phyloP scores from a whole-genome alignment of 108 stramenopile genomes.

The Skeletonema grethae region DNA sequence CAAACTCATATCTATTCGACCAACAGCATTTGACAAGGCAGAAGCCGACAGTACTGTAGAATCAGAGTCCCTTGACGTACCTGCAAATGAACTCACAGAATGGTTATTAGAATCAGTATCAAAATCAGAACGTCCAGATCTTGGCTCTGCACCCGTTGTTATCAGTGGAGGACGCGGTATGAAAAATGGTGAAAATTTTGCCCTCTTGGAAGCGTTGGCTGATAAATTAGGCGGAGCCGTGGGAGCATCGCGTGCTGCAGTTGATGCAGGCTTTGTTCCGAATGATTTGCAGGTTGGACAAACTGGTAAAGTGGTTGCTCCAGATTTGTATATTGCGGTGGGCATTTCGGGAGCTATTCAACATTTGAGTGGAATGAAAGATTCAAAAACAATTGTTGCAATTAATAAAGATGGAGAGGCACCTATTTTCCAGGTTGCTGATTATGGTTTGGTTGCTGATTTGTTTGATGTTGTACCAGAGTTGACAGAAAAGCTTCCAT shows the following conservation, averaged over 20 bases:
- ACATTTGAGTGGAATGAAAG: constrained; percentile 99
- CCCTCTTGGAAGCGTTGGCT: constrained; percentile 92
- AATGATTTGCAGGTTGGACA: constrained; percentile 99
- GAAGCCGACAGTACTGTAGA: constrained; percentile 60
- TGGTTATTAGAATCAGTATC: constrained; percentile 74
- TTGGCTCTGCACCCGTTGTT: constrained; percentile 89
- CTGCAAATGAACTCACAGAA: constrained; percentile 58
- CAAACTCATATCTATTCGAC: constrained; percentile 90
- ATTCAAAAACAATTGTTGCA: constrained; percentile 98
- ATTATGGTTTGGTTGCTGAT: constrained; percentile 96
- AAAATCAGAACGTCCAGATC: constrained; percentile 94
- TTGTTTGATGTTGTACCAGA: constrained; percentile 98
- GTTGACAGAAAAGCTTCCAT: constrained; percentile 83
- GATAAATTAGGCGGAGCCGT: constrained; percentile 97
- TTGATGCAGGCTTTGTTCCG: constrained; percentile 98
- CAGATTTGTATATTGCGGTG: constrained; percentile 93
- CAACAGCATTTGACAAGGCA: constrained; percentile 98
- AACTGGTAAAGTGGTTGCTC: constrained; percentile 98
- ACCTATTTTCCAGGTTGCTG: constrained; percentile 98
- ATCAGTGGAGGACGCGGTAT: constrained; percentile 97
- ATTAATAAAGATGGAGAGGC: constrained; percentile 99
- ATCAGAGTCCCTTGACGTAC: constrained; percentile 64
- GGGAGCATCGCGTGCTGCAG: constrained; percentile 94
- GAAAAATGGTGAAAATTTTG: constrained; percentile 96
- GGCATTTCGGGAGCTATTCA: constrained; percentile 99